Conservation (phyloP, 805 yeast genomes). For the Kazachstania taianensis region DNA sequence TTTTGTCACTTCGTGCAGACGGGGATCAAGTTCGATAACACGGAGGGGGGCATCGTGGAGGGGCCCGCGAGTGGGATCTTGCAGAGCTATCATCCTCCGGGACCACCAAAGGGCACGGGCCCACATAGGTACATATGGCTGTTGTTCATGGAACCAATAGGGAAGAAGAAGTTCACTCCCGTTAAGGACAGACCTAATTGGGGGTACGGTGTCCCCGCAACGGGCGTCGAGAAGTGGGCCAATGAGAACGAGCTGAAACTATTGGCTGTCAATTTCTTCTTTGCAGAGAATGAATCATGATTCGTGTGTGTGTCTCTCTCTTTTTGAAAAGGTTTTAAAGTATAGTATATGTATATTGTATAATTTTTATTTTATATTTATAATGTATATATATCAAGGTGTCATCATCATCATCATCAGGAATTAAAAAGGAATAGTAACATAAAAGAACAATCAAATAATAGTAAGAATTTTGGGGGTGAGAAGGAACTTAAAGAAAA, state of each 20-base stretch:
- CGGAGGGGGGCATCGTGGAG: constrained; percentile 6
- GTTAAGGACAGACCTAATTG: constrained; percentile 36
- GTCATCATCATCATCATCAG: no score
- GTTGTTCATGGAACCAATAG: constrained; percentile 53
- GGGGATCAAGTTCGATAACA: constrained; percentile 28
- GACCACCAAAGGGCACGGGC: constrained; percentile 81
- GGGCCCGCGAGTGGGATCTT: constrained; percentile 36
- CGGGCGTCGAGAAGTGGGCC: constrained; percentile 72
- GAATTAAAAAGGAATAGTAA: background rate
- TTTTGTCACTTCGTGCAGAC: constrained; percentile 64
- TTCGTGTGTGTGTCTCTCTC: background rate
- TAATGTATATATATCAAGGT: background rate
- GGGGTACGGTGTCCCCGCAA: constrained; percentile 79
- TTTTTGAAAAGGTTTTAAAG: background rate
- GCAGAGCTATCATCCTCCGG: constrained; percentile 68
- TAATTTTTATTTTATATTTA: constrained; percentile 1
- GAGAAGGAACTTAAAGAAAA: no score
- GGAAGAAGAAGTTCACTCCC: constrained; percentile 14
- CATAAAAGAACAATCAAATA: background rate
- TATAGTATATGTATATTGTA: constrained; percentile 2
- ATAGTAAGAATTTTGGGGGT: background rate
- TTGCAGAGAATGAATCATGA: constrained; percentile 46
- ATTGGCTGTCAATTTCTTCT: constrained; percentile 72
- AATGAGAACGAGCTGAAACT: constrained; percentile 50
- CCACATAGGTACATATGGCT: constrained; percentile 79